These are phyloP conservation scores for Kodamaea suecica DNA, from an alignment of 1,139 yeast genomes.

Conservation along the genomic window DNA sequence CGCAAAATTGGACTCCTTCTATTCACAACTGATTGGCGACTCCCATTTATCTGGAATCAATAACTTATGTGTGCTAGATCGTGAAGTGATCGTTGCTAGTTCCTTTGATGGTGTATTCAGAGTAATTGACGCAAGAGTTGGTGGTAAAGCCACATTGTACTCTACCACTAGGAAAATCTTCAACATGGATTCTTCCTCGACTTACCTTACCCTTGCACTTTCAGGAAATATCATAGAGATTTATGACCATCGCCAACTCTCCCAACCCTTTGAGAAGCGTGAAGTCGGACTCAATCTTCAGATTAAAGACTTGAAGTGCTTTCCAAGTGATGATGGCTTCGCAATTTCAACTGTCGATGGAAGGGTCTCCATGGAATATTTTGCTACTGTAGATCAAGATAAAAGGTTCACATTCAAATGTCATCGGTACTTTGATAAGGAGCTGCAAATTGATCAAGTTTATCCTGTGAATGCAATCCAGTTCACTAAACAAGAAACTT, in stretches of 20 bases:
- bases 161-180: slow-evolving; percentile 49
- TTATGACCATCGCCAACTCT: slow-evolving; percentile 52
- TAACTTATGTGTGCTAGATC: slow-evolving; percentile 22
- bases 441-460: slow-evolving; percentile 56
- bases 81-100: slow-evolving; percentile 42
- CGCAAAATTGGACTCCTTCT: slow-evolving; percentile 19
- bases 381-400: slow-evolving; percentile 48
- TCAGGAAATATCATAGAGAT: slow-evolving; percentile 53
- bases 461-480: slow-evolving; percentile 72
- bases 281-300: slow-evolving; percentile 76
- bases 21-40: slow-evolving; percentile 11
- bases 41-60: slow-evolving; percentile 28
- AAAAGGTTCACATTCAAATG: slow-evolving; percentile 80
- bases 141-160: slow-evolving; percentile 5
- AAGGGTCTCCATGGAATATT: slow-evolving; percentile 75
- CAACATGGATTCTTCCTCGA: slow-evolving; percentile 56
- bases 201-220: slow-evolving; percentile 54
- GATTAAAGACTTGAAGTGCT: slow-evolving; percentile 56
- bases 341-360: slow-evolving; percentile 87
- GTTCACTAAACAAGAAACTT: slow-evolving; percentile 50
- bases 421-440: slow-evolving; percentile 51
- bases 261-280: slow-evolving; percentile 47
- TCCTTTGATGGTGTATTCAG: slow-evolving; percentile 54
- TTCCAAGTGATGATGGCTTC: slow-evolving; percentile 63
- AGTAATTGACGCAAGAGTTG: slow-evolving; percentile 28